These are phyloP conservation scores for Rhodofomes roseus DNA, from an alignment of 1,284 basidiomycete species.

Conservation along the genomic window DNA sequence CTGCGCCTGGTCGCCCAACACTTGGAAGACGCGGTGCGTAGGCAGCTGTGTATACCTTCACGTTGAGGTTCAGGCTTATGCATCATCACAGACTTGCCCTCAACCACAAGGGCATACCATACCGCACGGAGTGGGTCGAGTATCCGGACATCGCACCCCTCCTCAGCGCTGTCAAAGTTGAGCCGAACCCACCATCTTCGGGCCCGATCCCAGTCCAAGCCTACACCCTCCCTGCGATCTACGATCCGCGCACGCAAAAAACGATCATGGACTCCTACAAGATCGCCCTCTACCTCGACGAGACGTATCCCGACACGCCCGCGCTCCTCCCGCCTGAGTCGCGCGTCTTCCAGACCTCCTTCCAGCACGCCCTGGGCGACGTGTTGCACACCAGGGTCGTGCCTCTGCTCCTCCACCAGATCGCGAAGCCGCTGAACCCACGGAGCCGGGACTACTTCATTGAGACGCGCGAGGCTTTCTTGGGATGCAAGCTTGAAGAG, in stretches of 20 bases:
- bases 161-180: neutral
- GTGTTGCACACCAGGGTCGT: constrained; percentile 1
- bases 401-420: constrained; percentile 7
- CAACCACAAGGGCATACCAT: constrained; percentile 29
- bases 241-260: constrained; percentile 21
- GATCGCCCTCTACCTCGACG: constrained; percentile 31
- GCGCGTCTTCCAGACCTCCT: constrained; percentile 26
- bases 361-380: constrained; percentile 15
- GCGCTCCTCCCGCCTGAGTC: constrained; percentile 16
- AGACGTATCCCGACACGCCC: constrained; percentile 22
- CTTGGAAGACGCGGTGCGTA: neutral
- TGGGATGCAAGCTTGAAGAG: constrained; percentile 18
- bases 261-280: constrained; percentile 25
- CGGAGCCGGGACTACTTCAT: constrained; percentile 20
- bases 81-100: constrained; percentile 24
- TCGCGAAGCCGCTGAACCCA: neutral
- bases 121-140: constrained; percentile 28
- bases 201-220: too few species aligned
- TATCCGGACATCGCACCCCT: constrained; percentile 28
- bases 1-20: neutral
- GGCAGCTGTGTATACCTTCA: neutral
- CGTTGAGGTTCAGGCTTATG: too few species aligned
- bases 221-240: constrained; percentile 25
- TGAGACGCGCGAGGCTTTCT: constrained; percentile 15
- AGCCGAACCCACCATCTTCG: neutral